Evolutionary conservation across 495 filamentous ascomycete species (phyloP), one percentile per base, ranked within the genome.

Genomic region (Chaetomium tenue): DNA sequence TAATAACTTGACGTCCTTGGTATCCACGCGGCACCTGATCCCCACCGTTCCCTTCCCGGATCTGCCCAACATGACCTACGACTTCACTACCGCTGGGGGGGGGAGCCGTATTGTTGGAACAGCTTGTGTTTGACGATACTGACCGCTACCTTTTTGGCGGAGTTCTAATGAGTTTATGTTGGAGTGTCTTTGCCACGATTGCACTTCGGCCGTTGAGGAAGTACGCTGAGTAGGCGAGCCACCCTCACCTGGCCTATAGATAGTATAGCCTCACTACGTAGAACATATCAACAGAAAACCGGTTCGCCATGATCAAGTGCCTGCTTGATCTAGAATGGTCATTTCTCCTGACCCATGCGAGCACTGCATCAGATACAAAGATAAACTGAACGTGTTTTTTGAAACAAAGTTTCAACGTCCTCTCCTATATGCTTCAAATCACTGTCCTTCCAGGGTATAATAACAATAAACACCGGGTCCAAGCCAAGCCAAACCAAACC

Each of bases 111-210:
- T 74, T 84, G 70, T 68, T 86, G 70, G 82, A 84, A 71, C 78
- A 84, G 66, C 74, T 76, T 66, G 75, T 72, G 57, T 86, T 80
- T 72, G 82, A 86, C 68, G 76, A 76, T 58, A 79, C 79, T 76
- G 80, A 84, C 68, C 78, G 81, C 66, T 79, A 76, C 3, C 30
- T 33, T 9, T 37, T 1, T 37, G 1, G 33, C 1, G 5, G 33
- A 9, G 5, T 9, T 37, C 9, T 8, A 8, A 12, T 37, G 6
- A 11, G 11, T 12, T 37, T 37, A 37, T 12, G 9, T 37, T 37
- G 6, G 33, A 37, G 33, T 37, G 33, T 9, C 33, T 37, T 37
- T 7, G 33, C 33, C 33, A 12, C 11, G 6, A 37, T 37, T 11
- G 33, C 11, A 37, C 6, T 8, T 37, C 5, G 33, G 33, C 11